phyloP scores from a whole-genome alignment of 176 grass and related monocot species.

The Zizania latifolia region DNA sequence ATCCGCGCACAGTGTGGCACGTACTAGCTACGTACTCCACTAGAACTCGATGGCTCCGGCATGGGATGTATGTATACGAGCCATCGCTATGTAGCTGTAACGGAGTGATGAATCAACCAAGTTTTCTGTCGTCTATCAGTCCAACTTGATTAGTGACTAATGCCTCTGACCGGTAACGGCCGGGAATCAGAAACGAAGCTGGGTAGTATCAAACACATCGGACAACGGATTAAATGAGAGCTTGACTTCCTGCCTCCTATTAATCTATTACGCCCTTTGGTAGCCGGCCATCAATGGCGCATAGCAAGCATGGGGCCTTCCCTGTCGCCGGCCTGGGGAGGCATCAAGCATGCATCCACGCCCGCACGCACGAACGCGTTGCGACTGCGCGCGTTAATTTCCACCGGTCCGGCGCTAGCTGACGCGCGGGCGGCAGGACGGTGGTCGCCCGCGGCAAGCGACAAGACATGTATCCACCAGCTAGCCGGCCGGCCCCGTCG shows the following conservation, averaged over 20 bases:
- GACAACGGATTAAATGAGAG: slow-evolving; percentile 36
- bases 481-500: neutral
- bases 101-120: slow-evolving; percentile 26
- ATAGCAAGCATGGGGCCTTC: slow-evolving; percentile 20
- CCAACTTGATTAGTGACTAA: slow-evolving; percentile 22
- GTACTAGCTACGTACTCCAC: neutral
- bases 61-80: neutral
- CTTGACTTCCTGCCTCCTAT: slow-evolving; percentile 40
- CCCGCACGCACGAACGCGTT: neutral
- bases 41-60: slow-evolving; percentile 11
- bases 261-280: slow-evolving; percentile 10
- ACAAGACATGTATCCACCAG: slow-evolving; percentile 9
- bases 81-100: neutral
- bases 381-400: neutral
- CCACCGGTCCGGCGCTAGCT: neutral
- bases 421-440: neutral
- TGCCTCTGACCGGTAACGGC: slow-evolving; percentile 6
- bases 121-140: slow-evolving; percentile 28
- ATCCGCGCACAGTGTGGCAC: slow-evolving; percentile 6
- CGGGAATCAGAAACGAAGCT: neutral
- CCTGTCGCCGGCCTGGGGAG: slow-evolving; percentile 11
- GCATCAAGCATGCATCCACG: neutral
- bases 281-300: slow-evolving; percentile 31
- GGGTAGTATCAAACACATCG: neutral
- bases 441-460: neutral